These are phyloP conservation scores for Colletotrichum eremochloae DNA, from an alignment of 2,329 filamentous ascomycete genomes.

Conservation along the genomic window DNA sequence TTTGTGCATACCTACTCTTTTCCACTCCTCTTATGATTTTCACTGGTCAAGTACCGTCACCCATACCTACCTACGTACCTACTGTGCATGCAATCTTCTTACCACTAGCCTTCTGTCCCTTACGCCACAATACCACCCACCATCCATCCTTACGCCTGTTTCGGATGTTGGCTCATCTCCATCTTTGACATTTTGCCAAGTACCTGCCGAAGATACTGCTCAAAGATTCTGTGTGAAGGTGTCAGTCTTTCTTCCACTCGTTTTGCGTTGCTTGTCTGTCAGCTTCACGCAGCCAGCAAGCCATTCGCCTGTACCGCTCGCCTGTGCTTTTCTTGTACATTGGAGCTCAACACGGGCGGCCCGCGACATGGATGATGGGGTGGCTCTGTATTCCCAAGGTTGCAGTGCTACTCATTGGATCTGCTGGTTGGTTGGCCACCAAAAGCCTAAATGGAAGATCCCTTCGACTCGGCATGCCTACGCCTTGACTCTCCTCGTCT, in stretches of 20 bases:
- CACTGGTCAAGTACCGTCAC: neutral
- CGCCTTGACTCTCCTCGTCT: slow-evolving; percentile 26
- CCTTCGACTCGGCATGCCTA: slow-evolving; percentile 11
- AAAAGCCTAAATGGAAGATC: slow-evolving; percentile 11
- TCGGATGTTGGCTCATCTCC: slow-evolving; percentile 17
- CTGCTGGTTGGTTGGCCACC: slow-evolving; percentile 6
- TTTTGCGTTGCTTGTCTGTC: slow-evolving; percentile 18
- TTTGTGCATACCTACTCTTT: neutral
- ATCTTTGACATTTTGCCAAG: slow-evolving; percentile 14
- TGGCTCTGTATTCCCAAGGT: slow-evolving; percentile 14
- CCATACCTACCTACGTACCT: neutral
- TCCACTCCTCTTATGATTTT: neutral
- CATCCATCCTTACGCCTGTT: slow-evolving; percentile 6
- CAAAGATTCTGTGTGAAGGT: neutral
- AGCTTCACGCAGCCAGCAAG: slow-evolving; percentile 6
- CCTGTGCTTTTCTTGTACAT: slow-evolving; percentile 4
- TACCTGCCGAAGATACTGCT: neutral
- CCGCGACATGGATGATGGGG: neutral
- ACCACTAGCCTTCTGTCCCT: neutral
- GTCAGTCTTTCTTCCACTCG: neutral
- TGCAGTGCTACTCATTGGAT: neutral
- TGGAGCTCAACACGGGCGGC: neutral
- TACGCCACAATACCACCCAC: slow-evolving; percentile 17
- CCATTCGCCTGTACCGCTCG: neutral
- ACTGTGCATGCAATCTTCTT: neutral